Evolutionary conservation across 2,329 filamentous ascomycete genomes (phyloP), one percentile per base, ranked within the genome.

Genomic region (Aspergillus glaucus): DNA sequence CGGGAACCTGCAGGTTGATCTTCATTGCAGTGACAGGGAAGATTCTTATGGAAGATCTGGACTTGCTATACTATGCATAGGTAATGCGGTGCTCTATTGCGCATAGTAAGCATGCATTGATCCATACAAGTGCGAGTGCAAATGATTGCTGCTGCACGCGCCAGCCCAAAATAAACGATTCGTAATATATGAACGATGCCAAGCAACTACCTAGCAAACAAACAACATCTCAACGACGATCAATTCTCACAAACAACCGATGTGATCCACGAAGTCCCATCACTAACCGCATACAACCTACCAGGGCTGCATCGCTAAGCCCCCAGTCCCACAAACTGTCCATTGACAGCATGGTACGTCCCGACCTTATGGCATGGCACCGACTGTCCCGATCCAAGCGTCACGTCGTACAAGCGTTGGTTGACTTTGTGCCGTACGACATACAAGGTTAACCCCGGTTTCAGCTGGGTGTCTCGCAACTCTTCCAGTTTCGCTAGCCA

Each of bases 261-360:
- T 21, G 43, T 46, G 6, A 50, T 49, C 51, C 49, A 54, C 1
- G 43, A 24, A 6, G 36, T 47, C 1, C 51, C 49, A 26, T 21
- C 8, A 22, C 28, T 34, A 1, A 54, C 15, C 15, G 51, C 51
- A 37, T 45, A 51, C 7, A 54, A 3, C 30, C 57, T 46, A 12
- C 52, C 51, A 32, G 57, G 48, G 32, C 57, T 51, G 28, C 56
- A 45, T 44, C 57, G 54, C 61, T 58, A 62, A 37, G 45, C 22
- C 34, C 55, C 59, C 15, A 61, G 19, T 8, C 59, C 53, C n/a
- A 63, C 43, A 8, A 53, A 55, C 41, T 54, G 28, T 2, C 59
- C 59, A 37, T 62, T 50, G 2, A 55, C 40, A 15, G 50, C 47
- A 47, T 58, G 50, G 44, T 53, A 63, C 1, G 58, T 60, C 5